Evolutionary conservation across 371 early-diverging fungal genomes (phyloP).

Genomic region (Mortierella sp.): DNA sequence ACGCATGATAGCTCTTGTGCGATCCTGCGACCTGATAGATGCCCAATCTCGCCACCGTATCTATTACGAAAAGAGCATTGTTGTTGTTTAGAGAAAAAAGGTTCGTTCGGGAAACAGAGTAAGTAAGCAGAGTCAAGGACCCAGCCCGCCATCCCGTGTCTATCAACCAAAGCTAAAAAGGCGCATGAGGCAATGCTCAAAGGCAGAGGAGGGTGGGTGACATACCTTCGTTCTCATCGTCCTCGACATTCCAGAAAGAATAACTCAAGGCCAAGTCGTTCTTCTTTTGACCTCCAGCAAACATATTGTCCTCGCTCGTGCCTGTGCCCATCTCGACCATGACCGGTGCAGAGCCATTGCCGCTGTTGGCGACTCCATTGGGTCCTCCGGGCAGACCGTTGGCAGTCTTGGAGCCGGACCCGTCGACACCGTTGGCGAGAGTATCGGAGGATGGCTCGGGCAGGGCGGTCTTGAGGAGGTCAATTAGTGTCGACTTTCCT

Average conservation of each 20-base stretch:
- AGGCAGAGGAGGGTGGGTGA: neutral
- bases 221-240: slow-evolving; percentile 84
- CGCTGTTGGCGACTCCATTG: slow-evolving; percentile 61
- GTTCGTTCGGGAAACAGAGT: neutral
- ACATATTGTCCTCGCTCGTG: slow-evolving; percentile 48
- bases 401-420: slow-evolving; percentile 57
- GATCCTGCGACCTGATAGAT: slow-evolving; percentile 88
- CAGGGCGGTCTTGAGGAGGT: slow-evolving; percentile 75
- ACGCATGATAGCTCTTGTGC: slow-evolving; percentile 76
- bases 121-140: neutral
- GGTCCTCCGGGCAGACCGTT: slow-evolving; percentile 49
- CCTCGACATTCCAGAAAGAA: slow-evolving; percentile 85
- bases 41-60: slow-evolving; percentile 86
- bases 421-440: slow-evolving; percentile 60
- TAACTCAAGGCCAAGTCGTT: slow-evolving; percentile 88
- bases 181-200: neutral
- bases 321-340: slow-evolving; percentile 65
- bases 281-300: slow-evolving; percentile 62
- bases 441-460: slow-evolving; percentile 30
- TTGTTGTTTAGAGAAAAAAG: neutral
- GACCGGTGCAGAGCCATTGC: slow-evolving; percentile 64
- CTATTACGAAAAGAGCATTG: slow-evolving; percentile 34
- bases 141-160: neutral
- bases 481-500: slow-evolving; percentile 82
- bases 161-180: neutral